phyloP scores from a whole-genome alignment of 2,329 filamentous ascomycete genomes.

The Chaetothyriales sp. region DNA sequence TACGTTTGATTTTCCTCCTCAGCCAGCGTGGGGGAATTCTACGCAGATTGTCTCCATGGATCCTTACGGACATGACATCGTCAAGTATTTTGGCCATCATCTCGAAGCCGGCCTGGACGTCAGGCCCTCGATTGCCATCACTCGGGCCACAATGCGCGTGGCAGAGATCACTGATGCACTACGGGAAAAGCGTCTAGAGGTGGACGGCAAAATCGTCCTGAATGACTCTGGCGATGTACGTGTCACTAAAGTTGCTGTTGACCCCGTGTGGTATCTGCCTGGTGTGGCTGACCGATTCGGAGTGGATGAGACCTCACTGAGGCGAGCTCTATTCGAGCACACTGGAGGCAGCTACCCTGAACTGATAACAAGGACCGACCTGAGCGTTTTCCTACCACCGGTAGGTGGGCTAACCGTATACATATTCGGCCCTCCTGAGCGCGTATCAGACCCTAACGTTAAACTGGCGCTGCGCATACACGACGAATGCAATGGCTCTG shows the following conservation, averaged over 20 bases:
- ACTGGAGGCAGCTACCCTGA: slow-evolving; percentile 94
- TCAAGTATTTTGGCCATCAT: slow-evolving; percentile 67
- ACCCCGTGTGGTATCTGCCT: slow-evolving; percentile 81
- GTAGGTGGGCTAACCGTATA: slow-evolving; percentile 95
- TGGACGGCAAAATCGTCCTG: slow-evolving; percentile 80
- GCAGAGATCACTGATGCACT: slow-evolving; percentile 88
- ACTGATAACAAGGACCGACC: slow-evolving; percentile 83
- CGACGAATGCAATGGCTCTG: slow-evolving; percentile 85
- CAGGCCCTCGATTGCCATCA: slow-evolving; percentile 80
- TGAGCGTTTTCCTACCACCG: slow-evolving; percentile 89
- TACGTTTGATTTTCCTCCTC: slow-evolving; percentile 71
- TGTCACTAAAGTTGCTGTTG: slow-evolving; percentile 93
- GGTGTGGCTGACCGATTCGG: slow-evolving; percentile 86
- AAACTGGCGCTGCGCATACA: slow-evolving; percentile 74
- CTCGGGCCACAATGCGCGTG: slow-evolving; percentile 90
- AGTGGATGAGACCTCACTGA: slow-evolving; percentile 78
- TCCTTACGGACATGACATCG: slow-evolving; percentile 74
- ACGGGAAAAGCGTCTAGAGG: slow-evolving; percentile 56
- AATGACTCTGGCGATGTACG: slow-evolving; percentile 73
- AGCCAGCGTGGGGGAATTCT: slow-evolving; percentile 73
- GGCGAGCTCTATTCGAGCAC: slow-evolving; percentile 82
- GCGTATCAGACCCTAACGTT: slow-evolving; percentile 76
- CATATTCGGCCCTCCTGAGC: slow-evolving; percentile 87
- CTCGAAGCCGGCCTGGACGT: slow-evolving; percentile 71
- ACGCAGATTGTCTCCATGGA: slow-evolving; percentile 98